Base-by-base conservation (phyloP, 371 early-diverging fungal species). In the Rhizopus microsporus region DNA sequence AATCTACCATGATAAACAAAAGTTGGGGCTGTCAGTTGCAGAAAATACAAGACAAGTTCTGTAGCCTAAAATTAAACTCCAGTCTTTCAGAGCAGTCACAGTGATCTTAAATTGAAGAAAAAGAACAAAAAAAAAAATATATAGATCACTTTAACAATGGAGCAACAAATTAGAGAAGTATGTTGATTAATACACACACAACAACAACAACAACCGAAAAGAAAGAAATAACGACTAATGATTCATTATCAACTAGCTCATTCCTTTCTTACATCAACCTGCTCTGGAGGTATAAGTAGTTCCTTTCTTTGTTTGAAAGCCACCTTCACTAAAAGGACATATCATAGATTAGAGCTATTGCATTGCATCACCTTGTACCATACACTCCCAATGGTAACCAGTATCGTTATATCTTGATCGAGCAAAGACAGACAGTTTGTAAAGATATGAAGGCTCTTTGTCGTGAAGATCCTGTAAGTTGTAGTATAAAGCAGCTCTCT, bases 281-380 rank as follows among this genome's bases (percentile, higher is more conserved):
- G 77, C 86, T 57, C 64, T 82, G 12, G 83, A 89, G 68, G 86
- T 90, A 75, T 68, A 74, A 39, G 8, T 31, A 32, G 51, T 17
- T 38, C 17, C 48, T 7, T 33, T 17, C 33, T 32, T 33, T 54
- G 35, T 51, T 49, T 13, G 31, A 23, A 46, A 31, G 10, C 47
- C 4, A 17, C 47, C 29, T 35, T 7, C 8, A 31, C 10, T 23
- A 10, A 6, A 12, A 13, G 1, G 13, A n/a, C 38, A 60, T 47
- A 23, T 12, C 47, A 7, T 69, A 91, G 89, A 84, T 92, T 64
- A 77, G 92, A 40, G 77, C 88, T 47, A 79, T 92, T 56, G 97
- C 96, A 7, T 78, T 85, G 53, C 81, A 89, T 50, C 90, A 94
- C 77, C 68, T 93, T 43, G 81, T 88, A 16, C 84, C 88, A 32